These are phyloP conservation scores for Silene latifolia DNA, from an alignment of 148 eudicot species.

Conservation along the genomic window DNA sequence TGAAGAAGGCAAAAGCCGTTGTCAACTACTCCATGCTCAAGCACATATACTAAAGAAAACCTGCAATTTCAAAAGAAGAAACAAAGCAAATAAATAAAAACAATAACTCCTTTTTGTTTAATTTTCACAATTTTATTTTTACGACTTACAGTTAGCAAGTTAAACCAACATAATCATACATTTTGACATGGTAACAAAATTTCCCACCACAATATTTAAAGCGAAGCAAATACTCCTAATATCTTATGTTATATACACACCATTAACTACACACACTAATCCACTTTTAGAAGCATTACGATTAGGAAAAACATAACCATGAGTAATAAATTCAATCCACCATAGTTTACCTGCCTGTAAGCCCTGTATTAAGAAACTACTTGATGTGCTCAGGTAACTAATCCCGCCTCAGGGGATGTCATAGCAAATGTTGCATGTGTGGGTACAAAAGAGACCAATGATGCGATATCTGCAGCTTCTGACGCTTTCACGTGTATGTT, in stretches of 20 bases:
- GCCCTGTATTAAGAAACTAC: neutral
- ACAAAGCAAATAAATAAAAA: too few relatives aligned
- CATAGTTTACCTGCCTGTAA: neutral
- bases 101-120: too few relatives aligned
- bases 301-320: neutral
- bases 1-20: neutral
- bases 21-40: too few relatives aligned
- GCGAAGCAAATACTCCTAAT: neutral
- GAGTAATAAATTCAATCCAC: neutral
- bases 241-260: neutral
- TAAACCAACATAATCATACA: too few relatives aligned
- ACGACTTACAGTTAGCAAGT: too few relatives aligned
- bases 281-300: neutral
- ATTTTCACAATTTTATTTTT: too few relatives aligned
- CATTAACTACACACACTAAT: neutral
- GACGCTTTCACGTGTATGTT: constrained; percentile 66
- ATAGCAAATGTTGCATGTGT: constrained; percentile 77
- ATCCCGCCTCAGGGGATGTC: constrained; percentile 86
- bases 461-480: constrained; percentile 84
- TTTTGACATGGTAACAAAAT: too few relatives aligned
- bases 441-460: constrained; percentile 83
- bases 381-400: constrained; percentile 53
- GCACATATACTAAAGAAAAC: neutral
- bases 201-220: neutral
- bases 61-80: too few relatives aligned